Evolutionary conservation across 306 rosid genomes (phyloP), one percentile per base, ranked within the genome.

Genomic region (Casuarina cunninghamiana): DNA sequence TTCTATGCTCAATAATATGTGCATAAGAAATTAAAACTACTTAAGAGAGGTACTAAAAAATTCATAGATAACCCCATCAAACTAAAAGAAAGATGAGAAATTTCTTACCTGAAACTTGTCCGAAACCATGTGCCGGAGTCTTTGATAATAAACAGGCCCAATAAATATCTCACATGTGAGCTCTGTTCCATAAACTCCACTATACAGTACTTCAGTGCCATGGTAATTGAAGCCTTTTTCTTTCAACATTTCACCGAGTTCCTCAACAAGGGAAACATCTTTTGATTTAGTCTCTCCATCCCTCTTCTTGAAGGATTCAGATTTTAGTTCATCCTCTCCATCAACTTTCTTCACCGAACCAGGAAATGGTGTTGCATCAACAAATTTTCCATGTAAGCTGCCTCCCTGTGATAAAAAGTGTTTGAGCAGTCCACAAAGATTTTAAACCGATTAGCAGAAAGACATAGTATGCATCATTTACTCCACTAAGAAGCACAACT

Each of bases 141-240:
- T 88, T 76, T 95, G 99, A 89, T 95, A 95, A 83, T 95, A 95
- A 81, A 93, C 97, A 35, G 99, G 99, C 53, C 99, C 99, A 39
- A 95, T 87, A 80, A 93, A 95, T 76, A 95, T 95, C 83, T 95
- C 96, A 57, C 97, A 95, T 0, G 87, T 77, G 77, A 95, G 91
- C 77, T 95, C 99, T 35, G 93, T 86, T 76, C 99, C 99, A 78
- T 95, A 93, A 75, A 91, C 97, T 51, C 99, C 99, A 69, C 99
- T 90, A 80, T 93, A 95, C 37, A 95, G 79, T 65, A 93, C 97
- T 83, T 95, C 97, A 43, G 78, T 76, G 17, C 99, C 99, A 77
- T 93, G 97, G 86, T 91, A 93, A 80, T 95, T 93, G 77, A 93
- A 95, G 73, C 99, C 97, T 74, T 90, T 93, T 73, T 87, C 86